Conservation (phyloP, 495 filamentous ascomycete species). For the Xanthoparmelia taractica region DNA sequence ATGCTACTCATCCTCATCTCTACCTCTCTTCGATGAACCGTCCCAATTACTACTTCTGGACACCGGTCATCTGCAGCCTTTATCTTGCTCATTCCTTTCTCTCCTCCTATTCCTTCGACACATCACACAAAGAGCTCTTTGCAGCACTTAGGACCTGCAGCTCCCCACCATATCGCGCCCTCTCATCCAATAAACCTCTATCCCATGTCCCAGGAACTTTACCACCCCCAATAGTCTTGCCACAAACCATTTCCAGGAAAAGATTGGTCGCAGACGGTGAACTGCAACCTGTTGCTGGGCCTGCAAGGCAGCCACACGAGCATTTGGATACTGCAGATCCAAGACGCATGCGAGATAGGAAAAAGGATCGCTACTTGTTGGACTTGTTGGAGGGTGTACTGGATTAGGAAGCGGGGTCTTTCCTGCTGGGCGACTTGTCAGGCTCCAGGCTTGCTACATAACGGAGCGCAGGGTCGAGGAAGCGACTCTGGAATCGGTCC, state of each 20-base stretch:
- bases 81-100: neutral
- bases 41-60: too few relatives aligned
- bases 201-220: neutral
- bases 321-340: neutral
- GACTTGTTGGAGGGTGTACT: neutral
- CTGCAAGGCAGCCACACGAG: neutral
- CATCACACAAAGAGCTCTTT: neutral
- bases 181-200: neutral
- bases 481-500: neutral
- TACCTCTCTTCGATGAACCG: too few relatives aligned
- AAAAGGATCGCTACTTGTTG: neutral
- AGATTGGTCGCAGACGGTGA: neutral
- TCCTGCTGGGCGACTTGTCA: neutral
- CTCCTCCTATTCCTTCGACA: neutral
- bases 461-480: neutral
- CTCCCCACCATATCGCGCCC: neutral
- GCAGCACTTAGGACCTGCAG: neutral
- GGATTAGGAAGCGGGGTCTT: neutral
- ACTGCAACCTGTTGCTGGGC: neutral
- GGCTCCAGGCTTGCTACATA: neutral
- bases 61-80: neutral
- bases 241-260: neutral
- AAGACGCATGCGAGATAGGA: neutral
- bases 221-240: neutral
- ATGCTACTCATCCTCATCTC: neutral